These are phyloP conservation scores for Zymoseptoria brevis DNA, from an alignment of 2,329 filamentous ascomycete species.

Conservation along the genomic window DNA sequence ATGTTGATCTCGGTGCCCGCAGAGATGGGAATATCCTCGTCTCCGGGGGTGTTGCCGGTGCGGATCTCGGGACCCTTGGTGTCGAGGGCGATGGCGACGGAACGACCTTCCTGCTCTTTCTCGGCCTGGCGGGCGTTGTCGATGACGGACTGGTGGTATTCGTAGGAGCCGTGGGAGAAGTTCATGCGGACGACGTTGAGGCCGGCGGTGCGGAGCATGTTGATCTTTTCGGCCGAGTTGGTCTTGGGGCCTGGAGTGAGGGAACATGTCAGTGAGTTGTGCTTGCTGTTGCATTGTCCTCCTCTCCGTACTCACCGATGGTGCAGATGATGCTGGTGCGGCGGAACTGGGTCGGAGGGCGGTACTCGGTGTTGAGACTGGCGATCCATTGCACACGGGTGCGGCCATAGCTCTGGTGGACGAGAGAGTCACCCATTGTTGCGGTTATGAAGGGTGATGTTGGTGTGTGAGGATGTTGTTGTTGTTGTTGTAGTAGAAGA, in stretches of 20 bases:
- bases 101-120: conserved; percentile 67
- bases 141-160: conserved; percentile 97
- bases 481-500: not conserved
- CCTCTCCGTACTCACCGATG: conserved; percentile 54
- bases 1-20: conserved; percentile 84
- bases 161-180: conserved; percentile 91
- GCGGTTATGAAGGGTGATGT: conserved; percentile 1
- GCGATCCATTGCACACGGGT: conserved; percentile 63
- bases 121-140: conserved; percentile 89
- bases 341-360: conserved; percentile 81
- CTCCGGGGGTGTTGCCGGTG: conserved; percentile 64
- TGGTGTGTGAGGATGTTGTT: conserved; percentile 2
- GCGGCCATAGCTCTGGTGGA: conserved; percentile 71
- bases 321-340: conserved; percentile 98
- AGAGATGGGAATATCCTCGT: conserved; percentile 71
- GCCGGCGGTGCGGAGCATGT: conserved; percentile 76
- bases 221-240: conserved; percentile 95
- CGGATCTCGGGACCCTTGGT: conserved; percentile 83
- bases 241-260: conserved; percentile 69
- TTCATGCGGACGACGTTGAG: conserved; percentile 99
- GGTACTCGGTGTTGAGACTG: conserved; percentile 81
- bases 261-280: not conserved
- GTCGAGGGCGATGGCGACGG: conserved; percentile 87
- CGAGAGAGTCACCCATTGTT: conserved; percentile 64
- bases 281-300: not conserved